These are phyloP conservation scores for Lenzites betulinus DNA, from an alignment of 768 basidiomycete species.

Conservation along the genomic window DNA sequence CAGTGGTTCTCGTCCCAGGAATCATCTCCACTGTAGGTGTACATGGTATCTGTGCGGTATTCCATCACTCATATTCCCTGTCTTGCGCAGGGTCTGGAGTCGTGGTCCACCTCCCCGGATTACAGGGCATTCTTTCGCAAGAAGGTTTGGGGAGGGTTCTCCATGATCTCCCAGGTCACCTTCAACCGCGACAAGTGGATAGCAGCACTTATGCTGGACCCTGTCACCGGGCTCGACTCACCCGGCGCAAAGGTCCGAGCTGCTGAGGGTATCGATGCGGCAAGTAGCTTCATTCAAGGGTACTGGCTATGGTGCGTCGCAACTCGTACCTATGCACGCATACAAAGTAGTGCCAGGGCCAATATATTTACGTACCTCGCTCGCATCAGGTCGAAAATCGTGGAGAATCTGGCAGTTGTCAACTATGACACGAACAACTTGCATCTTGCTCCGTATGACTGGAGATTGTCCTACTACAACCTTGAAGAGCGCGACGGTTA, in stretches of 20 bases:
- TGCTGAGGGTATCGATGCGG: slow-evolving; percentile 90
- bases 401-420: slow-evolving; percentile 91
- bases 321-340: not conserved
- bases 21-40: slow-evolving; percentile 79
- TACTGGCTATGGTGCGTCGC: slow-evolving; percentile 87
- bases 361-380: not conserved
- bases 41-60: not conserved
- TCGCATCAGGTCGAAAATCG: slow-evolving; percentile 73
- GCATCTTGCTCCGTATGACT: slow-evolving; percentile 85
- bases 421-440: slow-evolving; percentile 93
- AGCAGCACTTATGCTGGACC: slow-evolving; percentile 86
- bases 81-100: slow-evolving; percentile 69
- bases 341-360: not conserved
- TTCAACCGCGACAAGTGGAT: slow-evolving; percentile 92
- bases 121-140: slow-evolving; percentile 92
- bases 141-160: slow-evolving; percentile 77
- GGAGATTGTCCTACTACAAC: slow-evolving; percentile 87
- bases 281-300: slow-evolving; percentile 82
- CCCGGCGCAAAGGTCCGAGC: slow-evolving; percentile 84
- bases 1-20: slow-evolving; percentile 86
- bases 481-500: slow-evolving; percentile 91
- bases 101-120: slow-evolving; percentile 88
- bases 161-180: slow-evolving; percentile 81
- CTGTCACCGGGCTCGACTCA: slow-evolving; percentile 88
- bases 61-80: not conserved